These are phyloP conservation scores for Micromonas pusilla DNA, from an alignment of 139 green algal genomes.

Conservation along the genomic window DNA sequence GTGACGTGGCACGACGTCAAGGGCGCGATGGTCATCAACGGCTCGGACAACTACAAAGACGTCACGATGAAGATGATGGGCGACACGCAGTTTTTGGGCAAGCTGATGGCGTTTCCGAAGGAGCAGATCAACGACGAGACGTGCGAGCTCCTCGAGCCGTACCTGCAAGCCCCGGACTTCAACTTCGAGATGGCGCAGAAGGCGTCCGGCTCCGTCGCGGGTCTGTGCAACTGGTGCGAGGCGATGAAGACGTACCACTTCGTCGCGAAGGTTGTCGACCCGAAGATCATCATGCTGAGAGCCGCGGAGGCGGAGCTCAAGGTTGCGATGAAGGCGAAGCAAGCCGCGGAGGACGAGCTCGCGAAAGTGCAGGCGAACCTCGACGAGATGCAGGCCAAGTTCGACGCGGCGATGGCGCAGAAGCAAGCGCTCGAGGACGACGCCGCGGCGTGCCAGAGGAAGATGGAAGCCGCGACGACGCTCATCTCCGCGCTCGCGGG, in stretches of 20 bases:
- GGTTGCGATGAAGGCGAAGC: slow-evolving; percentile 60
- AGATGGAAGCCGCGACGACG: slow-evolving; percentile 58
- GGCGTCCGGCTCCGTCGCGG: slow-evolving; percentile 56
- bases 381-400: slow-evolving; percentile 52
- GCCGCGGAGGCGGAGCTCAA: slow-evolving; percentile 70
- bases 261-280: slow-evolving; percentile 65
- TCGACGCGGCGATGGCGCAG: slow-evolving; percentile 66
- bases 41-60: slow-evolving; percentile 74
- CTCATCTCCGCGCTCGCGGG: slow-evolving; percentile 64
- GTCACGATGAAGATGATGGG: slow-evolving; percentile 83
- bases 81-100: slow-evolving; percentile 67
- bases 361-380: slow-evolving; percentile 57
- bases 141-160: slow-evolving; percentile 69
- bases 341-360: slow-evolving; percentile 60
- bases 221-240: slow-evolving; percentile 73
- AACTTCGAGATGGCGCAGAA: slow-evolving; percentile 57
- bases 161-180: slow-evolving; percentile 76
- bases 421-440: slow-evolving; percentile 69
- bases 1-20: slow-evolving; percentile 72
- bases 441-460: slow-evolving; percentile 72
- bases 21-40: slow-evolving; percentile 57
- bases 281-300: slow-evolving; percentile 73
- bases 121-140: slow-evolving; percentile 66
- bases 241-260: slow-evolving; percentile 83
- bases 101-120: slow-evolving; percentile 79